phyloP scores from a whole-genome alignment of 345 rosid genomes.

The Aegle marmelos region DNA sequence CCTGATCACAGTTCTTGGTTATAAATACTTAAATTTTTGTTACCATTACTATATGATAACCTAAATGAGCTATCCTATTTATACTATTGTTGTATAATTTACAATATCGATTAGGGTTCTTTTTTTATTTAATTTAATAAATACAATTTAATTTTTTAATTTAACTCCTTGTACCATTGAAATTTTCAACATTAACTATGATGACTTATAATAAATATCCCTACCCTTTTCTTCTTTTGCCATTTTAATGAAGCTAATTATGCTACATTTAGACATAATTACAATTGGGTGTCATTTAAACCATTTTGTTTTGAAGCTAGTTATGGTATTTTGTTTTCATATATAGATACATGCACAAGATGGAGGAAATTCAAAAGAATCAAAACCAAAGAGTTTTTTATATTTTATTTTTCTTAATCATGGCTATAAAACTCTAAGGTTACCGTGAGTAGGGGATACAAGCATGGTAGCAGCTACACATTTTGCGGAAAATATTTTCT shows the following conservation, averaged over 20 bases:
- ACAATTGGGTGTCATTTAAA: neutral
- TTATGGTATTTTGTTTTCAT: neutral
- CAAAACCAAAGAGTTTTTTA: too few relatives aligned
- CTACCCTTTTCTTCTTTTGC: neutral
- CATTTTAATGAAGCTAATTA: neutral
- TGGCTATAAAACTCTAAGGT: too few relatives aligned
- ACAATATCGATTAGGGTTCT: neutral
- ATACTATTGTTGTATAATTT: neutral
- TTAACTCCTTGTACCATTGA: neutral
- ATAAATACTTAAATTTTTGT: neutral
- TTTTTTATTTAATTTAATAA: too few relatives aligned
- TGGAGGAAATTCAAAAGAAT: neutral
- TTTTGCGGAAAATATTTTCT: too few relatives aligned
- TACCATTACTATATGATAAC: neutral
- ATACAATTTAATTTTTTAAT: too few relatives aligned
- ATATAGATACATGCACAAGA: neutral
- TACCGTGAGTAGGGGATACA: too few relatives aligned
- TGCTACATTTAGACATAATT: neutral
- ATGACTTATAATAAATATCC: neutral
- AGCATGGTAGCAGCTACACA: too few relatives aligned
- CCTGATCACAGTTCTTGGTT: too few relatives aligned
- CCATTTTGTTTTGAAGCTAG: conserved; percentile 4
- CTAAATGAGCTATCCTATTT: neutral
- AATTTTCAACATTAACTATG: neutral
- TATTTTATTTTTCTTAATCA: too few relatives aligned